Evolutionary conservation across 345 rosid species (phyloP), one percentile per base, ranked within the genome.

Genomic region (Cardamine occulta): DNA sequence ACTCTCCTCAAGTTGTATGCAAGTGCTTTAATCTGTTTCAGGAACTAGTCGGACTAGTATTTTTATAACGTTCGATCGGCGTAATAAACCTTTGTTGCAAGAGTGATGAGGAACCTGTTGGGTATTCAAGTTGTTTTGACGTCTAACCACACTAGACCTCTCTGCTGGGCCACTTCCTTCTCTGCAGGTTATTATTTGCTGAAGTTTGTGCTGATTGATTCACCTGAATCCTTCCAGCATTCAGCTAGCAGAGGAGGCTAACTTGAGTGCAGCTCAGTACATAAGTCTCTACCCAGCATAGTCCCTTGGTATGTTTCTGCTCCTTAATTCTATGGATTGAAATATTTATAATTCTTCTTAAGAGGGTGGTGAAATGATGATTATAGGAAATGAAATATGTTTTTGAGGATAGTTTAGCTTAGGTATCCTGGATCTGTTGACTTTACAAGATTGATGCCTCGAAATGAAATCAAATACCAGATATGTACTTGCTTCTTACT

Each of bases 301-400:
- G 32, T 51, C 47, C 21, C 62, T n/a, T 35, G 61, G 76, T 77
- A 49, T 37, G 76, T 77, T 69, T 69, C 72, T 26, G 23, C 63
- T 48, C 14, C 47, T 14, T 7, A 18, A 19, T 17, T 39, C 59
- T 48, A 59, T 48, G 49, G 14, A 1, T 31, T 47, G 32, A 54
- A 45, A 7, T 56, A 40, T 19, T 34, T 65, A 24, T 54, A 18
- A 6, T 40, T 63, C 18, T 63, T 53, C 45, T 18, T 34, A 29
- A 18, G 53, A 52, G 14, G 13, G 47, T 44, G 8, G 11, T 23
- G 31, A 52, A 44, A 23, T 61, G 70, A 52, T 40, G 64, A 52
- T 29, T 56, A 34, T 44, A 56, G 51, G 51, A 24, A 23, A 56
- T 34, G 52, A 24, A 58, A 21, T 18, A 14, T 11, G 59, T 14